A percentile compares a stretch with the other conserved stretches of the same genome.
Conservation (phyloP, 164 flowering plant genomes). For the Pachysandra terminalis region DNA sequence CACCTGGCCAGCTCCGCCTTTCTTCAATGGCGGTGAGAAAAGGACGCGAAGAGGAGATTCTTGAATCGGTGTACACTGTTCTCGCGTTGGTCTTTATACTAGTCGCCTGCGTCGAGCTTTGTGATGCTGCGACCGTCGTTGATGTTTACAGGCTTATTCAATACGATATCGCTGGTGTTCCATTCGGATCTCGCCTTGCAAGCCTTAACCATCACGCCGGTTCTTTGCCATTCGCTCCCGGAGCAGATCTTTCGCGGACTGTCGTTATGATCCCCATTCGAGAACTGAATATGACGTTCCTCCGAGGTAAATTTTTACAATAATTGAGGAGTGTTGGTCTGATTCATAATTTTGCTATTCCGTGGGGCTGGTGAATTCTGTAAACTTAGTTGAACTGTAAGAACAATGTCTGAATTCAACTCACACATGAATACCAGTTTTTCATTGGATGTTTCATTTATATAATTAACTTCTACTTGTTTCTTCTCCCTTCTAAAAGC, state of each 20-base stretch:
- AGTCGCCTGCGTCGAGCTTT: slow-evolving; percentile 80
- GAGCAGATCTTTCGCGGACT: slow-evolving; percentile 79
- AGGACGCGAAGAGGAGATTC: slow-evolving; percentile 34
- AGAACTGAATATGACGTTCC: slow-evolving; percentile 54
- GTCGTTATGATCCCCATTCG: slow-evolving; percentile 68
- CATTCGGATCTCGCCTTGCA: slow-evolving; percentile 89
- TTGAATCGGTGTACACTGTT: slow-evolving; percentile 50
- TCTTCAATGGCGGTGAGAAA: slow-evolving; percentile 30
- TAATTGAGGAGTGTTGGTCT: too few relatives aligned
- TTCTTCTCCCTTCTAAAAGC: too few relatives aligned
- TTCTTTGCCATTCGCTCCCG: slow-evolving; percentile 50
- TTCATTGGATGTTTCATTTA: too few relatives aligned
- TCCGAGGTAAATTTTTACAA: slow-evolving; percentile 73
- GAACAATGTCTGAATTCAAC: too few relatives aligned
- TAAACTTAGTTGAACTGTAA: too few relatives aligned
- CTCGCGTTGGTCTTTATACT: slow-evolving; percentile 58
- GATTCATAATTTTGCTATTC: too few relatives aligned
- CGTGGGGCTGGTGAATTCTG: too few relatives aligned
- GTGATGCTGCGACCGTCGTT: slow-evolving; percentile 90
- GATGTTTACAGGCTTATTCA: slow-evolving; percentile 96
- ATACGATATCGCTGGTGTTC: slow-evolving; percentile 87
- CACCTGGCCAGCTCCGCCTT: not conserved
- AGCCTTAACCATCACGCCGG: slow-evolving; percentile 82
- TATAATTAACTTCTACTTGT: too few relatives aligned
- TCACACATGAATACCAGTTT: too few relatives aligned